Evolutionary conservation across 805 yeast species (phyloP), one percentile per base, ranked within the genome.

Genomic region (Lipomyces orientalis): DNA sequence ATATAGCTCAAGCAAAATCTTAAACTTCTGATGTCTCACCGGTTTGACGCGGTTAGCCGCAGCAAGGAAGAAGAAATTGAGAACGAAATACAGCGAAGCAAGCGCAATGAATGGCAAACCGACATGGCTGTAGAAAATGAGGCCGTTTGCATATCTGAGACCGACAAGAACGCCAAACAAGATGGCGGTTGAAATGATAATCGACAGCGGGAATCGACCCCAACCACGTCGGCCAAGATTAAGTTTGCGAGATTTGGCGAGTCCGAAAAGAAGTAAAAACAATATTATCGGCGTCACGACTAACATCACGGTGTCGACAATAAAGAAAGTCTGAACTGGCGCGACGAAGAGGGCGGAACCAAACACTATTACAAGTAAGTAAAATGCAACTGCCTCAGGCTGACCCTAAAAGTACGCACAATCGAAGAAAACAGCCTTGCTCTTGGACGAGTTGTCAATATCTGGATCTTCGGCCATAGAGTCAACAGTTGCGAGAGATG

Each of bases 341-440:
- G 72, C 72, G 14, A 69, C 72, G 52, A 69, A 69, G 22, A 69
- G 57, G 1, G 72, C 68, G 33, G 62, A 63, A 7, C 72, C 72
- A 54, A 69, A 67, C 61, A 69, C 71, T 67, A 54, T 9, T 10
- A 58, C 16, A 37, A 19, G 55, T 56, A 9, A 34, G 51, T 34
- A 25, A 5, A 25, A 31, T 31, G 4, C 8, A 37, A n/a, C 8
- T 5, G 33, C 16, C 5, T 34, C 31, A 31, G 1, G 6, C 34
- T 22, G 33, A 16, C n/a, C 52, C n/a, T 39, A 37, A 8, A n/a
- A 31, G 12, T n/a, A 65, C 68, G 51, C 54, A 65, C 70, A 51
- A 74, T 90, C 93, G 71, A 89, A 85, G 76, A 80, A 93, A 0
- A 88, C 84, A 0, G 95, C 90, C 56, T 66, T 64, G 55, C 62